Evolutionary conservation across 2,329 filamentous ascomycete species (phyloP), one percentile per base, ranked within the genome.

Genomic region (Fusarium ambrosium): DNA sequence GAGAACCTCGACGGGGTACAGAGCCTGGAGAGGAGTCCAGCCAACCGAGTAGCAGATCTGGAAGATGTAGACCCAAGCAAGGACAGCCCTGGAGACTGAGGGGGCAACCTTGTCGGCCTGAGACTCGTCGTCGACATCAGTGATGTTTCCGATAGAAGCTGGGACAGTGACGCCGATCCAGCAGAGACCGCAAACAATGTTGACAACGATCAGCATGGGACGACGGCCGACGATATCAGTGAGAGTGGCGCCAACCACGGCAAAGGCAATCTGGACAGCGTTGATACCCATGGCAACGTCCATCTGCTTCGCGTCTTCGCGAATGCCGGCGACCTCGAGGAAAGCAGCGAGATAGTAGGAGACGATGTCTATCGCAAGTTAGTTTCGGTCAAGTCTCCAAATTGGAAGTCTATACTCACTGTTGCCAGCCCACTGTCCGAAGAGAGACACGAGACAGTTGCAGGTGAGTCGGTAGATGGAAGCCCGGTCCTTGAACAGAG

Each of bases 1-100:
- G 13, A 89, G 82, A 16, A 87, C 86, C 75, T 90, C 88, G 59
- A 89, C 87, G 0, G 87, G 86, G 76, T 89, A 89, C 16, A 90
- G 79, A 2, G 80, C 81, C 65, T 82, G 81, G 9, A 83, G 75
- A 0, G 82, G 81, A 22, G 81, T 82, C 75, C 78, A 78, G 0
- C 80, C 81, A 48, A 89, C 77, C 0, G 86, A 87, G 81, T 86
- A 91, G 34, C 18, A 74, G 56, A 76, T 77, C 43, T 75, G 71
- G 64, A 80, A 80, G 24, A 80, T 73, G 59, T 75, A 79, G 34
- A 87, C 83, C 72, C 86, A 85, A 9, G 86, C 87, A 11, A 90
- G 77, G 0, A 85, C 83, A 0, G 86, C 87, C n/a, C 82, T 84
- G 20, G 84, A 84, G 11, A 84, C 84, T 1, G 81, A 72, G 5